These are phyloP conservation scores for Pestalotiopsis sp. DNA, from an alignment of 2,329 filamentous ascomycete genomes.

Conservation along the genomic window DNA sequence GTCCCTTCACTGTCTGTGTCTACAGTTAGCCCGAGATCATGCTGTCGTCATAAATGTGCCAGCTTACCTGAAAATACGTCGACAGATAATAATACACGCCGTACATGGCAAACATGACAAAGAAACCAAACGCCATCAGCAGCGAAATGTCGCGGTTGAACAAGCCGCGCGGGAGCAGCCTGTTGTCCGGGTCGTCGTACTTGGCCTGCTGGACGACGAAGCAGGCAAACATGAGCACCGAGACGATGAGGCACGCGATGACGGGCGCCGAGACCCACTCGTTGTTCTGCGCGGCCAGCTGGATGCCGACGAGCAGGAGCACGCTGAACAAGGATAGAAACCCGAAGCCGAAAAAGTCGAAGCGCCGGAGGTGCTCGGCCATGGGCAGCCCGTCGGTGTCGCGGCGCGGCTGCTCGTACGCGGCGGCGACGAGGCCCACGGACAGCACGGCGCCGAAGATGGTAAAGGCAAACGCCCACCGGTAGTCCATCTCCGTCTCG, in stretches of 20 bases:
- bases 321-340: conserved; percentile 10
- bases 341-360: conserved; percentile 14
- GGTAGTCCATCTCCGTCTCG: conserved; percentile 14
- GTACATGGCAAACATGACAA: conserved; percentile 15
- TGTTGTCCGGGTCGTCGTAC: conserved; percentile 6
- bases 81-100: conserved; percentile 14
- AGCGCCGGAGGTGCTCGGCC: conserved; percentile 6
- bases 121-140: conserved; percentile 13
- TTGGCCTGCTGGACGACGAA: conserved; percentile 11
- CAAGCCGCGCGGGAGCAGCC: conserved; percentile 7
- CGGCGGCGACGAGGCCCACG: not conserved
- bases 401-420: conserved; percentile 8
- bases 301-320: conserved; percentile 8
- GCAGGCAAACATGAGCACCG: conserved; percentile 2
- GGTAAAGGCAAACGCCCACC: conserved; percentile 14
- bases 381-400: conserved; percentile 2
- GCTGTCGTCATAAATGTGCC: not conserved
- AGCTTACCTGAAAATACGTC: conserved; percentile 13
- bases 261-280: conserved; percentile 6
- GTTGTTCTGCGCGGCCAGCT: conserved; percentile 11
- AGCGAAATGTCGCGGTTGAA: conserved; percentile 12
- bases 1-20: conserved; percentile 11
- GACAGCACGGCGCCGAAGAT: conserved; percentile 12
- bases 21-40: not conserved
- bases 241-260: not conserved